These are phyloP conservation scores for Trichocladium uniseriatum DNA, from an alignment of 495 filamentous ascomycete species.

Conservation along the genomic window DNA sequence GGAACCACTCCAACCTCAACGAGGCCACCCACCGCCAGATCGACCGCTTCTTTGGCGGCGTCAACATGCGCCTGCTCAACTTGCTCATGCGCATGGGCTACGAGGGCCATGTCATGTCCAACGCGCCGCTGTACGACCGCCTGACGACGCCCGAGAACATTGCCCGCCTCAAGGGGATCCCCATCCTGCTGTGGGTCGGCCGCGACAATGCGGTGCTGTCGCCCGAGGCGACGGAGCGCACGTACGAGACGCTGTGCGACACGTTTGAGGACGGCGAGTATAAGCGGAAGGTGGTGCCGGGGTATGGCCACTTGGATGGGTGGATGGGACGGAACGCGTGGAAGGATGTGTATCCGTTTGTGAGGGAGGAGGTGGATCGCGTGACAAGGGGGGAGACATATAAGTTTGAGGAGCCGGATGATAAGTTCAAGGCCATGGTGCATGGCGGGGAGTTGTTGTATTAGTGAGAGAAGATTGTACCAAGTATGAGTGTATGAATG, in stretches of 20 bases:
- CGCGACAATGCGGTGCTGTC: conserved; percentile 51
- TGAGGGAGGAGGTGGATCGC: conserved; percentile 46
- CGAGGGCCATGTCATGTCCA: conserved; percentile 43
- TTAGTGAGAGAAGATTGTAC: neutral
- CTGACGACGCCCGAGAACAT: conserved; percentile 45
- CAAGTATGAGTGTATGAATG: neutral
- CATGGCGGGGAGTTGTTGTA: conserved; percentile 34
- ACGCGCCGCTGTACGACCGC: conserved; percentile 34
- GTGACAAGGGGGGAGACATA: conserved; percentile 35
- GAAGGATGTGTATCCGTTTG: conserved; percentile 54
- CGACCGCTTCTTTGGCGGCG: conserved; percentile 51
- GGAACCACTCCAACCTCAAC: conserved; percentile 57
- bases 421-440: conserved; percentile 34
- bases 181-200: conserved; percentile 51
- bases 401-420: conserved; percentile 32
- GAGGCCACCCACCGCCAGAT: conserved; percentile 54
- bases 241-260: conserved; percentile 48
- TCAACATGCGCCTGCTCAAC: conserved; percentile 50
- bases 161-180: conserved; percentile 42
- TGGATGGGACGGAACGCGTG: conserved; percentile 57
- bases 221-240: conserved; percentile 48
- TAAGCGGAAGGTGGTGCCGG: conserved; percentile 44
- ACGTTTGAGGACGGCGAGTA: conserved; percentile 43
- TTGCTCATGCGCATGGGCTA: conserved; percentile 50
- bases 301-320: conserved; percentile 59